These are phyloP conservation scores for Microdochium trichocladiopsis DNA, from an alignment of 2,329 filamentous ascomycete genomes.

Conservation along the genomic window DNA sequence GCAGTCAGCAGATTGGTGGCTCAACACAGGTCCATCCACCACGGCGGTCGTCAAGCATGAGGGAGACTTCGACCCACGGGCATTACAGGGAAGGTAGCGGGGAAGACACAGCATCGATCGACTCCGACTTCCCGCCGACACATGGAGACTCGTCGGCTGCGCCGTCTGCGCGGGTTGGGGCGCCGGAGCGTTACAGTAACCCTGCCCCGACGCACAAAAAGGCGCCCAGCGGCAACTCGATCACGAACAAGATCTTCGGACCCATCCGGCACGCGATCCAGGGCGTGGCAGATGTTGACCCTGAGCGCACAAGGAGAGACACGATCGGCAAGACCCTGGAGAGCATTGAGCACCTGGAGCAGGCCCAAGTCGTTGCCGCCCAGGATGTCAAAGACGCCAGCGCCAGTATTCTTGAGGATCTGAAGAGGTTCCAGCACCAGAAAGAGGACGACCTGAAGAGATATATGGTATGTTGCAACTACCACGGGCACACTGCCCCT, in stretches of 20 bases:
- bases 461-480: conserved; percentile 73
- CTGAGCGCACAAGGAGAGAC: conserved; percentile 84
- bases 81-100: conserved; percentile 48
- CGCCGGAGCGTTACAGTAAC: conserved; percentile 43
- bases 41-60: conserved; percentile 57
- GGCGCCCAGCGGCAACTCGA: conserved; percentile 77
- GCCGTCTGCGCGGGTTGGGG: conserved; percentile 69
- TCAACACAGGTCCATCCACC: conserved; percentile 39
- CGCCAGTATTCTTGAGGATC: conserved; percentile 76
- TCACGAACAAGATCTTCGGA: conserved; percentile 90
- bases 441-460: conserved; percentile 91
- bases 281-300: conserved; percentile 92
- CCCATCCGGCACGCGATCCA: conserved; percentile 93
- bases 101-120: conserved; percentile 83
- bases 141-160: conserved; percentile 65
- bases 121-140: conserved; percentile 91
- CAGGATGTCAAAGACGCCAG: conserved; percentile 93
- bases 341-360: conserved; percentile 77
- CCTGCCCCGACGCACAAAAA: conserved; percentile 62
- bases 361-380: conserved; percentile 80
- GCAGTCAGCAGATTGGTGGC: conserved; percentile 50
- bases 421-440: conserved; percentile 88
- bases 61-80: conserved; percentile 39
- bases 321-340: conserved; percentile 95
- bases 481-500: too few relatives aligned